A percentile compares a stretch with the other conserved stretches of the same genome.
Conservation (phyloP, 1,139 yeast species). For the Kodamaea arcana region DNA sequence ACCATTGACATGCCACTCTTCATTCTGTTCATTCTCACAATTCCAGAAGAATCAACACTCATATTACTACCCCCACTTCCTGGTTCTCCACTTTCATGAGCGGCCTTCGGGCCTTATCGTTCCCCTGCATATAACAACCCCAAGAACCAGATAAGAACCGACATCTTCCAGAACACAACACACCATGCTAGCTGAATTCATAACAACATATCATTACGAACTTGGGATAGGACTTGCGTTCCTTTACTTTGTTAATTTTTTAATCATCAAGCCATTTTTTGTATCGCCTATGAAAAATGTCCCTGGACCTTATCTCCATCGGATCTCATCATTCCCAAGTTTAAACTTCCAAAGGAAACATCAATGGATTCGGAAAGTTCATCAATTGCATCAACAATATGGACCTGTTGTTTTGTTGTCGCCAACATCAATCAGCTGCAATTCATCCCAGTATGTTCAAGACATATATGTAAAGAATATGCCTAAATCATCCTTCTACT, state of each 20-base stretch:
- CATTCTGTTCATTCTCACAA: too few species aligned
- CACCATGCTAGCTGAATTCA: not conserved
- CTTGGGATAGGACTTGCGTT: not conserved
- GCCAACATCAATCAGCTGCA: slow-evolving; percentile 60
- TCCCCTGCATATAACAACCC: not conserved
- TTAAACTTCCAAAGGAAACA: slow-evolving; percentile 52
- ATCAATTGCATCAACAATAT: slow-evolving; percentile 49
- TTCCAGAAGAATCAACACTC: too few species aligned
- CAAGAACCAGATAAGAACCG: not conserved
- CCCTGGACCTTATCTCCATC: slow-evolving; percentile 61
- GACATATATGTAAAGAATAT: slow-evolving; percentile 57
- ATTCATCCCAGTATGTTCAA: slow-evolving; percentile 43
- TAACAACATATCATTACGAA: not conserved
- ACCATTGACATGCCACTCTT: too few species aligned
- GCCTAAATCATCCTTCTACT: slow-evolving; percentile 59
- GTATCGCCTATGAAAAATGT: slow-evolving; percentile 48
- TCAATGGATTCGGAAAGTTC: slow-evolving; percentile 48
- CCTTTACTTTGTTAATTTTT: slow-evolving; percentile 16
- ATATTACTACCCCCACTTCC: too few species aligned
- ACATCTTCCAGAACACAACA: not conserved
- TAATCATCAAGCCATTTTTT: slow-evolving; percentile 41
- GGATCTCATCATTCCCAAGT: slow-evolving; percentile 44
- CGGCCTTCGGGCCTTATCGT: too few species aligned
- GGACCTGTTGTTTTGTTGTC: slow-evolving; percentile 60
- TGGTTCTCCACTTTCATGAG: too few species aligned